Evolutionary conservation across 169 alveolate genomes (phyloP), one percentile per base, ranked within the genome.

Genomic region (Besnoitia besnoiti): DNA sequence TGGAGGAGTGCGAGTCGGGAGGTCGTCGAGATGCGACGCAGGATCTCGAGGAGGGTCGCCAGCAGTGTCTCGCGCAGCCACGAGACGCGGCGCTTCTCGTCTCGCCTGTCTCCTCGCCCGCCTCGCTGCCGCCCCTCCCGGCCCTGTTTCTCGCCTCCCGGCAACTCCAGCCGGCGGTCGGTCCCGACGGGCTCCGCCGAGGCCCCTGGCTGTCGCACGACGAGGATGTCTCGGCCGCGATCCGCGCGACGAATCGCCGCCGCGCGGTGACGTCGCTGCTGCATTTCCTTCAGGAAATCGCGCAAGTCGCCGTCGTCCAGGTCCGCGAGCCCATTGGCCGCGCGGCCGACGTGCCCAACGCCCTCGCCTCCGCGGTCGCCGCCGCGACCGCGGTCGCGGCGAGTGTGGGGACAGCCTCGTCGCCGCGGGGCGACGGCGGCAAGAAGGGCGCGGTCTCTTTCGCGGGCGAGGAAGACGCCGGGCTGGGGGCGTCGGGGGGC

Each of bases 171-270:
- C 87, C 87, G 50, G 87, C 87, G 21, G 40, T 42, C 21, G 87
- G 87, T 14, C 59, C 87, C 33, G 87, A 77, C 40, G 87, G 87
- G 33, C 55, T 77, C 59, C 87, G 87, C 16, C 55, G 87, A 77
- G 87, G 87, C 12, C 87, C 87, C 4, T 77, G 87, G 87, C 87
- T 77, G 61, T 27, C 49, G 14, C 87, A 77, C 37, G 55, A 35
- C 59, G 50, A 40, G 55, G 87, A 42, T 39, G 40, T 77, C 35
- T 37, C 87, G 0, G 59, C 49, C 35, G 87, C 30, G 40, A 77
- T 77, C 30, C 87, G 87, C 39, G 59, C 39, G 37, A 44, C 59
- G 27, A 77, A 77, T 35, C n/a, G 87, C 5, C 87, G 87, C 1
- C 40, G 49, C 30, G 87, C 87, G 50, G 16, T 77, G 4, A 35